These are phyloP conservation scores for Agrocybe pediades DNA, from an alignment of 768 basidiomycete species.

Conservation along the genomic window DNA sequence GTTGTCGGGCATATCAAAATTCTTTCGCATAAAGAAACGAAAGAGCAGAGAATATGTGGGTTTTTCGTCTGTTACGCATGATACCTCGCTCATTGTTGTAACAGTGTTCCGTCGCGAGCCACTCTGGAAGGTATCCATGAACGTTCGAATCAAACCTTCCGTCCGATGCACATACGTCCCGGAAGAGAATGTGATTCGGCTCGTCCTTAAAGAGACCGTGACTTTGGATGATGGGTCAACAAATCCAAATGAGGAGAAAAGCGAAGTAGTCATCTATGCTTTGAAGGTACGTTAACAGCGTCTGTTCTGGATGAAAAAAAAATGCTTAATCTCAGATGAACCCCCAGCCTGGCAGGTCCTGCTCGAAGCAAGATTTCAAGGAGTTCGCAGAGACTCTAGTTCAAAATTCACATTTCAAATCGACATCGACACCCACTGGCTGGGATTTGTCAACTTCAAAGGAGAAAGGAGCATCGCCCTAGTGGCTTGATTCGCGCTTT, in stretches of 20 bases:
- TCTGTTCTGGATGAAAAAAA: not conserved
- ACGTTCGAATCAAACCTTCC: constrained; percentile 53
- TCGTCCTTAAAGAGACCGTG: constrained; percentile 53
- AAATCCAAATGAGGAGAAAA: constrained; percentile 5
- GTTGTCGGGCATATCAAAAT: constrained; percentile 65
- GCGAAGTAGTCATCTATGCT: constrained; percentile 61
- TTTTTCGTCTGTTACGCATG: constrained; percentile 12
- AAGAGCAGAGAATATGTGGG: constrained; percentile 51
- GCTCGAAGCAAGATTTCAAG: constrained; percentile 55
- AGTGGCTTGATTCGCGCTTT: not conserved
- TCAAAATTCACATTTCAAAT: constrained; percentile 36
- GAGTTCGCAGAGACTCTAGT: constrained; percentile 50
- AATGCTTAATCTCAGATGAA: no score
- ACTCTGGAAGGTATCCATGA: constrained; percentile 71
- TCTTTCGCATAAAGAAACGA: constrained; percentile 43
- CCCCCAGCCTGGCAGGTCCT: constrained; percentile 46
- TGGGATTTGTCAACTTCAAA: not conserved
- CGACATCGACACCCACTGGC: no score
- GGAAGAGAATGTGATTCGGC: constrained; percentile 54
- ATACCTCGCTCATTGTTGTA: not conserved
- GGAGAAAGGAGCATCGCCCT: not conserved
- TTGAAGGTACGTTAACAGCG: constrained; percentile 61
- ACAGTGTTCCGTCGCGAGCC: constrained; percentile 74
- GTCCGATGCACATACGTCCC: constrained; percentile 61
- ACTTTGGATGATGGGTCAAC: constrained; percentile 14